A percentile compares a stretch with the other conserved stretches of the same genome.
Conservation (phyloP, 495 filamentous ascomycete genomes). For the Aspergillus sclerotiicarbonarius region DNA sequence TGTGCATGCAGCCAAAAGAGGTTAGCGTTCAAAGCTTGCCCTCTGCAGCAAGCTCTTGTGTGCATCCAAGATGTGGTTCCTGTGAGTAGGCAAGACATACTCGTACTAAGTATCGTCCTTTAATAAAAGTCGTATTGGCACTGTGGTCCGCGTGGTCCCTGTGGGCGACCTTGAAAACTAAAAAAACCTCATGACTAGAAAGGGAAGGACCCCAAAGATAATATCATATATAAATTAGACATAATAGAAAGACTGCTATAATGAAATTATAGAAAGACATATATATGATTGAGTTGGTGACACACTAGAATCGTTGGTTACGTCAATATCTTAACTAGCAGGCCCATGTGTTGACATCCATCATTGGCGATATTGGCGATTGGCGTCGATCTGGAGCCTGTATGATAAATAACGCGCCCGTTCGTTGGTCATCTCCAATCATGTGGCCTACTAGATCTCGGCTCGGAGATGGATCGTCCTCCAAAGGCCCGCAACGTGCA, state of each 20-base stretch:
- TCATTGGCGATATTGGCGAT: background rate
- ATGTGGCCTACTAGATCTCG: constrained; percentile 20
- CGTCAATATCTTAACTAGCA: background rate
- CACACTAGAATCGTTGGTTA: background rate
- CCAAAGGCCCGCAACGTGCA: constrained; percentile 13
- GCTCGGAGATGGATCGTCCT: constrained; percentile 14
- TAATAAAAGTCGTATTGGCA: too few species aligned
- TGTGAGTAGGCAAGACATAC: too few species aligned
- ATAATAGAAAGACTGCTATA: too few species aligned
- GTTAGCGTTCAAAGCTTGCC: constrained; percentile 20
- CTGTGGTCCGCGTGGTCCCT: too few species aligned
- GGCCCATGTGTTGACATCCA: background rate
- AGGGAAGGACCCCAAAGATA: too few species aligned
- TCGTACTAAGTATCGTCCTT: too few species aligned
- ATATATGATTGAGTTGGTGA: background rate
- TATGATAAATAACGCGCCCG: background rate
- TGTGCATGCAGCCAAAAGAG: constrained; percentile 28
- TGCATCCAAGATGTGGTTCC: background rate
- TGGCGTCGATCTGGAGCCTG: constrained; percentile 2
- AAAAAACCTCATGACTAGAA: background rate
- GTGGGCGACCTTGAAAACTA: too few species aligned
- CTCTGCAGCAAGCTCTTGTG: constrained; percentile 4
- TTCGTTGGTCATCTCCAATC: constrained; percentile 14
- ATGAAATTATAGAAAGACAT: background rate
- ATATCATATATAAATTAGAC: too few species aligned